Evolutionary conservation across 345 rosid genomes (phyloP).

Genomic region (Atalantia buxifolia): DNA sequence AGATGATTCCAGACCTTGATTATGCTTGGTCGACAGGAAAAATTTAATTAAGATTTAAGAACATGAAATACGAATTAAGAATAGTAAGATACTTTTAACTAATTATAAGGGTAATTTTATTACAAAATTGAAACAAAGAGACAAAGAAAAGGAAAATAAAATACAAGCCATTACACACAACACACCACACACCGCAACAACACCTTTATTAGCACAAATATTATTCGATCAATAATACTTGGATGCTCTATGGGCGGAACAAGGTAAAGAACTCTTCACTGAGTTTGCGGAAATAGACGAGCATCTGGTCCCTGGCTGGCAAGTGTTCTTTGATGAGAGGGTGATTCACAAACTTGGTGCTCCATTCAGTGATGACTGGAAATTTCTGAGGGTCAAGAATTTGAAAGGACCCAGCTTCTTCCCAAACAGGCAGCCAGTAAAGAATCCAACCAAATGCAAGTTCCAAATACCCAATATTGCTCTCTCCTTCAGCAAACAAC

Average conservation of each 20-base stretch:
- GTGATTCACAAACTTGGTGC: constrained; percentile 17
- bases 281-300: constrained; percentile 14
- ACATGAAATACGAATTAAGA: too few species aligned
- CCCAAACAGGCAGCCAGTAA: constrained; percentile 30
- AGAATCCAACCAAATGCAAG: constrained; percentile 29
- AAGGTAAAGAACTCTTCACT: not conserved
- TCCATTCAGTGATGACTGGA: constrained; percentile 28
- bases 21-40: too few species aligned
- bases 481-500: constrained; percentile 24
- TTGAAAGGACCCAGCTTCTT: constrained; percentile 24
- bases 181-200: too few species aligned
- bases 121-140: not conserved
- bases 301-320: constrained; percentile 30
- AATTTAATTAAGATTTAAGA: too few species aligned
- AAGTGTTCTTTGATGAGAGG: constrained; percentile 23
- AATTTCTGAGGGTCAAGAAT: constrained; percentile 16
- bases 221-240: not conserved
- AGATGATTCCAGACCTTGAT: not conserved
- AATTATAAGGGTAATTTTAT: too few species aligned
- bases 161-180: not conserved
- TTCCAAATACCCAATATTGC: constrained; percentile 32
- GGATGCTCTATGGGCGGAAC: not conserved
- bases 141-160: not conserved
- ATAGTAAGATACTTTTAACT: too few species aligned
- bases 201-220: not conserved